Base-by-base conservation (phyloP, 2,329 filamentous ascomycete species). In the Amauroascus verrucosus region DNA sequence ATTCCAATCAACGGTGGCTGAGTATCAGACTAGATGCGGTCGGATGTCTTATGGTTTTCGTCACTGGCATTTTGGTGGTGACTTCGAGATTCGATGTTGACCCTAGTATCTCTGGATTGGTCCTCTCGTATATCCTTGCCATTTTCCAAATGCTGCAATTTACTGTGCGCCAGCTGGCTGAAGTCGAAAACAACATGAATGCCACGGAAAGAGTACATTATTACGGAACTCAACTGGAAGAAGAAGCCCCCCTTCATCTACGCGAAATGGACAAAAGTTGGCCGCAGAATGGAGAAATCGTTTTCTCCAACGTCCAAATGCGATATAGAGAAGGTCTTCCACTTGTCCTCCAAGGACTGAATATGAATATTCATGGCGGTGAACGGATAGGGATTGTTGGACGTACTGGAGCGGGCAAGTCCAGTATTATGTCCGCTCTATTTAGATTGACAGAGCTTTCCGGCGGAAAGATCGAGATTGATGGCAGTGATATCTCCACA, bases 141-240 rank as follows among this genome's bases (percentile, higher is more conserved):
- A 95, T 96, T 63, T 89, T 95, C 16, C 88, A 94, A 68, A 89
- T 96, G 85, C 84, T 97, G 59, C 91, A 96, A 65, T 96, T 96
- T 69, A 91, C 88, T 0, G 88, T 97, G 16, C 82, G 93, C 16
- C 91, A 97, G 70, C 77, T 96, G 6, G 91, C 91, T 24, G 91
- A 96, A 68, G 88, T 97, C 7, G 91, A 97, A 69, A 97, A 96
- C 70, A 88, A 90, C 65, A 97, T 97, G 91, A 97, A 96, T 67
- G 84, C 90, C 0, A 93, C 94, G 0, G 91, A 97, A 71, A 84
- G 93, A 48, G 76, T 97, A 32, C 83, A 89, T 66, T 88, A 95
- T 72, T 97, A 97, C 66, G 90, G 88, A 52, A 88, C 81, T 0
- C 71, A 87, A 60, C 79, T 98, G 3, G 89, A 95, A 58, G 85